These are phyloP conservation scores for Dichotomocladium elegans DNA, from an alignment of 371 early-diverging fungal genomes.

Conservation along the genomic window DNA sequence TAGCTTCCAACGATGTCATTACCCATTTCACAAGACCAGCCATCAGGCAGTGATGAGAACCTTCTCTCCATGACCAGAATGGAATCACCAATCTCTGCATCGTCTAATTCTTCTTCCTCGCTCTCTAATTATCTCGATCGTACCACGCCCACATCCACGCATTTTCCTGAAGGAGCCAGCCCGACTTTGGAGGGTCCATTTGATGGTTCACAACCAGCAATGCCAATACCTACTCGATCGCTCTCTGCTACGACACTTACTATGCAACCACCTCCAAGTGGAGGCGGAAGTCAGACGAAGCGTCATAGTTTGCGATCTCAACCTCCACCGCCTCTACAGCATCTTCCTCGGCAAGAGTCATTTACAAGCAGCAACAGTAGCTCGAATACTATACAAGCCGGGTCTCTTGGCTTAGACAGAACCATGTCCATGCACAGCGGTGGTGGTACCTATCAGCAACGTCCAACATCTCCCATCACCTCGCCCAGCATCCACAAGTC, in stretches of 20 bases:
- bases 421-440: slow-evolving; percentile 2
- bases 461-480: slow-evolving; percentile 39
- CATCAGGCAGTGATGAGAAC: background rate
- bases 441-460: slow-evolving; percentile 12
- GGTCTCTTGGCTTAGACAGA: slow-evolving; percentile 17
- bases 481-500: slow-evolving; percentile 50
- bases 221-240: slow-evolving; percentile 20
- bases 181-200: slow-evolving; percentile 3
- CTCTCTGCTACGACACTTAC: slow-evolving; percentile 26
- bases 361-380: background rate
- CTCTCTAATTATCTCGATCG: slow-evolving; percentile 20
- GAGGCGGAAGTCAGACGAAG: slow-evolving; percentile 36
- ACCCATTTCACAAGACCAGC: no score
- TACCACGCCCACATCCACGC: slow-evolving; percentile 10
- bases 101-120: slow-evolving; percentile 27
- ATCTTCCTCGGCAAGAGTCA: slow-evolving; percentile 9
- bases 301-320: slow-evolving; percentile 27
- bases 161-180: slow-evolving; percentile 4
- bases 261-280: slow-evolving; percentile 29
- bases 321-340: slow-evolving; percentile 13
- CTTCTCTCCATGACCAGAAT: background rate
- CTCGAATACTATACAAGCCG: slow-evolving; percentile 6
- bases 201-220: background rate
- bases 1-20: no score
- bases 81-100: slow-evolving; percentile 11